Percentiles rank a stretch among this genome's conserved stretches.
Evolutionary conservation across 176 grass and related monocot genomes (phyloP).

Genomic region (Raddia distichophylla): DNA sequence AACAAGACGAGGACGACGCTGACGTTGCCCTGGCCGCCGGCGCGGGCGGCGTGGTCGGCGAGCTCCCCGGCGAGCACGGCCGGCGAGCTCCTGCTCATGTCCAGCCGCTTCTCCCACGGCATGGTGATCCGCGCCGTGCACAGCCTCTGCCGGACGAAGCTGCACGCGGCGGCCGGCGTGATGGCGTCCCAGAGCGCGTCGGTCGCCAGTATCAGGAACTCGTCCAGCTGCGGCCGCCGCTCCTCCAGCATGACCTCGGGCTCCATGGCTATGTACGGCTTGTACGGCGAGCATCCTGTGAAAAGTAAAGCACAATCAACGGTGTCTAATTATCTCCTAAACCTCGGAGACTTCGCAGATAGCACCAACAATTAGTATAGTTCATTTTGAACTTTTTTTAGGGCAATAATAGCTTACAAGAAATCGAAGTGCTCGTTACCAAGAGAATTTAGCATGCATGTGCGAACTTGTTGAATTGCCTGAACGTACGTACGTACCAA

Average conservation of each 20-base stretch:
- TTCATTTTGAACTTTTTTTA: too few species aligned
- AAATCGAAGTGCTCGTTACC: too few species aligned
- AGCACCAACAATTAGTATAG: too few species aligned
- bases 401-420: too few species aligned
- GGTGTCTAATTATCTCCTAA: too few species aligned
- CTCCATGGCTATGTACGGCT: too few species aligned
- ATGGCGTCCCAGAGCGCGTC: constrained; percentile 35
- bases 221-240: neutral
- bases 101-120: neutral
- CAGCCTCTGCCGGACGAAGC: neutral
- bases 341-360: too few species aligned
- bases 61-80: constrained; percentile 5
- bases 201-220: constrained; percentile 44
- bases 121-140: neutral
- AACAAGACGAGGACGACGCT: constrained; percentile 4
- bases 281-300: neutral
- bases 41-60: neutral
- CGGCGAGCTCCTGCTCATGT: neutral
- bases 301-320: neutral
- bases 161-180: neutral
- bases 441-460: neutral
- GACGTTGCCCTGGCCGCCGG: constrained; percentile 1
- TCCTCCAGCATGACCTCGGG: neutral
- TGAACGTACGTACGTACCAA: constrained; percentile 18
- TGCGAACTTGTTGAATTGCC: too few species aligned